These are phyloP conservation scores for Kwoniella dejecticola DNA, from an alignment of 768 basidiomycete genomes.

Conservation along the genomic window DNA sequence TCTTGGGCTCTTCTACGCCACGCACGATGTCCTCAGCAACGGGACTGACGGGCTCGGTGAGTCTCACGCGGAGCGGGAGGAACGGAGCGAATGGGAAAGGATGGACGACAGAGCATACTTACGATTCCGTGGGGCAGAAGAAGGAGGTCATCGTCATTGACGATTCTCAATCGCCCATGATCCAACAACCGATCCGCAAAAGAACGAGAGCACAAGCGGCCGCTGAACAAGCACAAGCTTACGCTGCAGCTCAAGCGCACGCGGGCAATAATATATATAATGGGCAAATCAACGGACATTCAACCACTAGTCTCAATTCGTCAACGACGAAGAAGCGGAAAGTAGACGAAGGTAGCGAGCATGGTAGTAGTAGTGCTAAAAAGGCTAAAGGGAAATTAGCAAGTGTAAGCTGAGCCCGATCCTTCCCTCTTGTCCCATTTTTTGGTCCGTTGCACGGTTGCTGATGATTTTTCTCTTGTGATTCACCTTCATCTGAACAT, in stretches of 20 bases:
- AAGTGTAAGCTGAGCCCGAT: conserved; percentile 8
- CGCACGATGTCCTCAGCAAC: conserved; percentile 19
- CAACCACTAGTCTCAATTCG: neutral
- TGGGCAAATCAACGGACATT: conserved; percentile 28
- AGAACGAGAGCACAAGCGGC: conserved; percentile 37
- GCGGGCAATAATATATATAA: conserved; percentile 16
- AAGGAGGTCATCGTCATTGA: conserved; percentile 52
- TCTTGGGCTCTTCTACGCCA: conserved; percentile 6
- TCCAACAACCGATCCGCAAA: conserved; percentile 39
- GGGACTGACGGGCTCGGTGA: conserved; percentile 5
- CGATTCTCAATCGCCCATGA: conserved; percentile 34
- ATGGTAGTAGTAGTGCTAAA: conserved; percentile 28
- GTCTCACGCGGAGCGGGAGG: conserved; percentile 5
- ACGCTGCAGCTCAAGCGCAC: neutral
- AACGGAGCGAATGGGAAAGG: conserved; percentile 38
- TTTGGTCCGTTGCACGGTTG: no score
- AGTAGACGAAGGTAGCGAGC: conserved; percentile 37
- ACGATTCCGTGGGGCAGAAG: conserved; percentile 40
- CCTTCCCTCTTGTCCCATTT: neutral
- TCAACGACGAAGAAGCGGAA: conserved; percentile 41
- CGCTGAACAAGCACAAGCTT: conserved; percentile 21
- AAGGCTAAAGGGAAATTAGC: conserved; percentile 33
- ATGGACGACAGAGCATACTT: conserved; percentile 50
- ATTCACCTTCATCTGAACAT: no score
- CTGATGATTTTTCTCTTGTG: neutral